Evolutionary conservation across 129 eudicot genomes (phyloP), one percentile per base, ranked within the genome.

Genomic region (Escallonia rubra): DNA sequence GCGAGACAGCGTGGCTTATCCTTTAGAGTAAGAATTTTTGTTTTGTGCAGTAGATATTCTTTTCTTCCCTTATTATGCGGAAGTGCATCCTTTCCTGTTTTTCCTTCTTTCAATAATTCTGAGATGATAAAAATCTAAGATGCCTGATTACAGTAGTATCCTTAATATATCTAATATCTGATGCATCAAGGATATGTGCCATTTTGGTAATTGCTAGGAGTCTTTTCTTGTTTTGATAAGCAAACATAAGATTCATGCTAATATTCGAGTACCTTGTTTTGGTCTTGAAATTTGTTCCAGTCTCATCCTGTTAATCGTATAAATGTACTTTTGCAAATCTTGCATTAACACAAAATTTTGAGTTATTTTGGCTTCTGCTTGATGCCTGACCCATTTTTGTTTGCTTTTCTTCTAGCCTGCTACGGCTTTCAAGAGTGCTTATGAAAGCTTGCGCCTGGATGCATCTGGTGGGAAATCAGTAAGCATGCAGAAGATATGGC

Each of bases 401-500:
- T 43, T 83, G 63, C 66, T 48, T 72, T 3, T 68, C 34, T 66
- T 34, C 52, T 83, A 92, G 98, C 90, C 98, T 78, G 96, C 96
- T 74, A 80, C 91, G 72, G 96, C 90, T 68, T 92, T 92, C 74
- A 92, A 80, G 79, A 72, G 64, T 82, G 98, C 90, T 43, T 86
- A 79, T 74, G 98, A 89, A 61, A 82, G 80, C 72, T 82, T 92
- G 71, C 76, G 78, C 39, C 76, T 92, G 65, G 96, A 86, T 54
- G 56, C 85, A 49, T 77, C 95, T 76, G 86, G 95, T 61, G 82
- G 89, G 62, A 92, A 84, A 84, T 92, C 96, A 11, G 98, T 89
- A 45, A 85, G 87, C 86, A 86, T 92, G 96, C 83, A 73, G 71
- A 92, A 89, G 70, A 92, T 92, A 63, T 92, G 98, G 98, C 90